Evolutionary conservation across 169 alveolate species (phyloP).

Genomic region (Cystoisospora suis): DNA sequence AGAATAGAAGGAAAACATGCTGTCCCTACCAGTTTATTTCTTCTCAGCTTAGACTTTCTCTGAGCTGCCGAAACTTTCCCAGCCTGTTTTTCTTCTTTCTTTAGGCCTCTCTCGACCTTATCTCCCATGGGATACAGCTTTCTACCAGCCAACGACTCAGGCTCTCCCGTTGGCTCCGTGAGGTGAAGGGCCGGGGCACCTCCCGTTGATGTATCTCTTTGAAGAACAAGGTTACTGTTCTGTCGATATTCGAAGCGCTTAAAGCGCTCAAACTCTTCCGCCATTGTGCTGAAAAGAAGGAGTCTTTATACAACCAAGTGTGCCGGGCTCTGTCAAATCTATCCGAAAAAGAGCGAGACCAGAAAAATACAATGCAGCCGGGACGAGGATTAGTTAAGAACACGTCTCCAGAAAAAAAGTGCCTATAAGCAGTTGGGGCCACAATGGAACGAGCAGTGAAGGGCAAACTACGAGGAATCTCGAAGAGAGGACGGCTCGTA

Average conservation of each 20-base stretch:
- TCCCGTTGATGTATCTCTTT: constrained; percentile 70
- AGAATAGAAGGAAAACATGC: too few relatives aligned
- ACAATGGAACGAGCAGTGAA: too few relatives aligned
- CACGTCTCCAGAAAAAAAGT: too few relatives aligned
- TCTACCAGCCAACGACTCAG: constrained; percentile 93
- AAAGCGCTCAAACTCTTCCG: constrained; percentile 91
- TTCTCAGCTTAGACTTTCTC: constrained; percentile 52
- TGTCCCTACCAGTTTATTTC: constrained; percentile 42
- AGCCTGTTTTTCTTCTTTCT: constrained; percentile 67
- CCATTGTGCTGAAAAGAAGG: constrained; percentile 72
- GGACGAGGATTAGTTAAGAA: too few relatives aligned
- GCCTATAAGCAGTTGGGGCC: too few relatives aligned
- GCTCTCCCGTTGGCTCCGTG: constrained; percentile 95
- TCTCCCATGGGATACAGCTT: constrained; percentile 93
- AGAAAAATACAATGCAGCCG: too few relatives aligned
- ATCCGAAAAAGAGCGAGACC: too few relatives aligned
- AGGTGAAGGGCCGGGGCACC: constrained; percentile 60
- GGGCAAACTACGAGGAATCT: too few relatives aligned
- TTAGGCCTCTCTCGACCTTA: constrained; percentile 78
- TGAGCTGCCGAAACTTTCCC: constrained; percentile 63
- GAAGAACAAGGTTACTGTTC: constrained; percentile 74
- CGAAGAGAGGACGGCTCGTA: too few relatives aligned
- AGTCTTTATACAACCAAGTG: not conserved
- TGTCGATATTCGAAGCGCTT: constrained; percentile 91
- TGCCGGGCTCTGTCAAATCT: too few relatives aligned